Percentiles rank a stretch among this genome's conserved stretches.
These are phyloP conservation scores for Metschnikowia corniflorae DNA, from an alignment of 805 yeast genomes.

Conservation along the genomic window DNA sequence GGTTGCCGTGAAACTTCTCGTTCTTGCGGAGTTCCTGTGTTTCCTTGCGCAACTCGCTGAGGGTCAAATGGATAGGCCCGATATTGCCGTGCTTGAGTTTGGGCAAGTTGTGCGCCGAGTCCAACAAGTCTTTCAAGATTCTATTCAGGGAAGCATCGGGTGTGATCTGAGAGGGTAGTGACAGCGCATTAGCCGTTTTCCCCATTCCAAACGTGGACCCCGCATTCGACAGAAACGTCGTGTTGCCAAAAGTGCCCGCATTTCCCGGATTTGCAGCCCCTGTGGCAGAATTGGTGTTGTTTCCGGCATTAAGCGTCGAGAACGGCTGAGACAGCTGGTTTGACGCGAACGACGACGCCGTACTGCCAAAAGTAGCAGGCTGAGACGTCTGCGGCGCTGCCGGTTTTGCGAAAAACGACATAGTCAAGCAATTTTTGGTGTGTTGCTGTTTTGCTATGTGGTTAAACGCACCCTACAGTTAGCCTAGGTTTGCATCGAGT, in stretches of 20 bases:
- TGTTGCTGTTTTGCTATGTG: no score
- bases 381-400: slow-evolving; percentile 1
- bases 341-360: slow-evolving; percentile 9
- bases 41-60: slow-evolving; percentile 71
- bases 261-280: neutral
- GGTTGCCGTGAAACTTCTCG: slow-evolving; percentile 28
- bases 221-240: neutral
- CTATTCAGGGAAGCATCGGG: slow-evolving; percentile 15
- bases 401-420: slow-evolving; percentile 4
- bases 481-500: no score
- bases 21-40: slow-evolving; percentile 53
- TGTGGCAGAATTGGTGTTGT: neutral
- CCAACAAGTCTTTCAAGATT: slow-evolving; percentile 66
- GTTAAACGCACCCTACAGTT: no score
- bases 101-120: slow-evolving; percentile 75
- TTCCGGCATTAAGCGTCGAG: slow-evolving; percentile 6
- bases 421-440: no score
- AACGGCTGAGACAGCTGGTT: slow-evolving; percentile 9
- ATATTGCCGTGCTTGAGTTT: slow-evolving; percentile 53
- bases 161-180: slow-evolving; percentile 12
- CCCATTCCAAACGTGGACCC: neutral
- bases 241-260: neutral
- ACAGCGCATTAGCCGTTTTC: neutral
- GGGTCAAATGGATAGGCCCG: slow-evolving; percentile 77
- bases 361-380: slow-evolving; percentile 12